Conservation (phyloP, 805 yeast genomes). For the Kuraishia piskuri region DNA sequence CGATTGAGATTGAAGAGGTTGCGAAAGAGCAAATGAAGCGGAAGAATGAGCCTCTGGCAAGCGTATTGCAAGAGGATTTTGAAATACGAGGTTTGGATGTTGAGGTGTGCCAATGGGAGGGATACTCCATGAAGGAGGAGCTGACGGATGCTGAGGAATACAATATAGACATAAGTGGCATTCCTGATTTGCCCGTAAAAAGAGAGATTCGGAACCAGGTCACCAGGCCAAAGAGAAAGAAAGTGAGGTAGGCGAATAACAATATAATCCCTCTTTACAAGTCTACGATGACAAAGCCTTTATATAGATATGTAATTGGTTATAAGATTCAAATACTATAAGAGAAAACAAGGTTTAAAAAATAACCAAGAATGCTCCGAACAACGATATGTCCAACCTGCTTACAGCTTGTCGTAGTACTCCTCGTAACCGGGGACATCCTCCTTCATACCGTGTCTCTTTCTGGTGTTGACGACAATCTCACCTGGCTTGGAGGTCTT, state of each 20-base stretch:
- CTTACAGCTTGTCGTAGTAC: constrained; percentile 88
- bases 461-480: constrained; percentile 59
- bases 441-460: constrained; percentile 96
- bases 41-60: neutral
- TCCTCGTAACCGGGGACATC: constrained; percentile 99
- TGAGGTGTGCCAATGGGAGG: constrained; percentile 6
- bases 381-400: constrained; percentile 2
- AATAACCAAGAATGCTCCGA: neutral
- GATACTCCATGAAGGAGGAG: constrained; percentile 2
- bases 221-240: neutral
- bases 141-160: constrained; percentile 8
- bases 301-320: neutral
- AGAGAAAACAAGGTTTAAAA: neutral
- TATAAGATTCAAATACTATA: neutral
- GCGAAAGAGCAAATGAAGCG: neutral
- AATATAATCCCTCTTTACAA: neutral
- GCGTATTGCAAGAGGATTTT: constrained; percentile 3
- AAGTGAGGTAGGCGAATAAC: neutral
- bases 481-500: constrained; percentile 61
- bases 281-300: neutral
- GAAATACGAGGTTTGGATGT: constrained; percentile 5
- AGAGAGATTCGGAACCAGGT: neutral
- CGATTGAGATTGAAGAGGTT: constrained; percentile 3
- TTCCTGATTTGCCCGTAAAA: neutral
- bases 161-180: neutral